Evolutionary conservation across 192 early-diverging fungal genomes (phyloP).

Genomic region (Linnemannia exigua): DNA sequence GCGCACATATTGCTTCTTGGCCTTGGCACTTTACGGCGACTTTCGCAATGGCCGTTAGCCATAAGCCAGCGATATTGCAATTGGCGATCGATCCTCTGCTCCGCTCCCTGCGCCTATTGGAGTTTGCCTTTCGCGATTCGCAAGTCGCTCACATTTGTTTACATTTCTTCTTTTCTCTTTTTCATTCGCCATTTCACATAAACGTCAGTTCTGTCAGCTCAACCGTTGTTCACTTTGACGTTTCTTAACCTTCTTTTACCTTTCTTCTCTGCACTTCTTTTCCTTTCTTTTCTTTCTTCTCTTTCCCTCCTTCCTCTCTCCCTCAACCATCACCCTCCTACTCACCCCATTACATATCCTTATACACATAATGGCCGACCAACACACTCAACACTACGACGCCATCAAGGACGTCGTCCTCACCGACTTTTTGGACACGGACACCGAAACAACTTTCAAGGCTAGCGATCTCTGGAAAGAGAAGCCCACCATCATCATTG

Average conservation of each 20-base stretch:
- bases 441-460: slow-evolving; percentile 33
- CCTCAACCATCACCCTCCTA: not conserved
- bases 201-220: not conserved
- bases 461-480: slow-evolving; percentile 50
- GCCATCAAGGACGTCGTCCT: slow-evolving; percentile 45
- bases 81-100: not conserved
- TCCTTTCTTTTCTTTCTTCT: not conserved
- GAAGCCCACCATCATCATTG: slow-evolving; percentile 40
- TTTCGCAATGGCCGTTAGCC: not conserved
- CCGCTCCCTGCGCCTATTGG: not conserved
- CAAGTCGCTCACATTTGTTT: not conserved
- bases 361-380: not conserved
- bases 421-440: slow-evolving; percentile 45
- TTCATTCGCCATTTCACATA: not conserved
- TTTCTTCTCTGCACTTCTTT: not conserved
- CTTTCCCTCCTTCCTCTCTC: not conserved
- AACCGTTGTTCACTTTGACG: not conserved
- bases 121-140: not conserved
- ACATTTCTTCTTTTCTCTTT: too few species aligned
- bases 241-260: slow-evolving; percentile 9
- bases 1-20: not conserved
- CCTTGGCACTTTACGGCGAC: not conserved
- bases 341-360: too few species aligned
- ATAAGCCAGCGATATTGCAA: not conserved
- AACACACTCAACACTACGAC: slow-evolving; percentile 19